These are phyloP conservation scores for Oenanthe sinensis DNA, from an alignment of 129 eudicot genomes.

Conservation along the genomic window DNA sequence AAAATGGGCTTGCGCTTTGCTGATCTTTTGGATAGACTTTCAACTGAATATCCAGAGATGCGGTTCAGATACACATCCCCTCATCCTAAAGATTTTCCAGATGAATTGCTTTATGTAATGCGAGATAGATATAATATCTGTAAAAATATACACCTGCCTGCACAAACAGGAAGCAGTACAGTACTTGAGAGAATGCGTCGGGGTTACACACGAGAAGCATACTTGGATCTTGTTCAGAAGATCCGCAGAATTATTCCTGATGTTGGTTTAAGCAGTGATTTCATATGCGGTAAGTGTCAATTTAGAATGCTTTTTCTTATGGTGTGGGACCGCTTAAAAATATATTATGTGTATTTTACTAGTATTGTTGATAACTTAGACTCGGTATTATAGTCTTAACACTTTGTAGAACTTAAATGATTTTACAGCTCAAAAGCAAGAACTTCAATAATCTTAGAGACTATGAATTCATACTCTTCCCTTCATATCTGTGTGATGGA, in stretches of 20 bases:
- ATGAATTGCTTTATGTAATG: constrained; percentile 79
- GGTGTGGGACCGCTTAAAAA: background rate
- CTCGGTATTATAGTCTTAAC: too few species aligned
- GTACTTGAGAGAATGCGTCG: constrained; percentile 92
- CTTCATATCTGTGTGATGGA: background rate
- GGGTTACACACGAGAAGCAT: constrained; percentile 91
- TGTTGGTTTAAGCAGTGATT: constrained; percentile 92
- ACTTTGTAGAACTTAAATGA: too few species aligned
- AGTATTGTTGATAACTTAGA: too few species aligned
- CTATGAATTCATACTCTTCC: background rate
- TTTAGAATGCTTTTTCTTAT: background rate
- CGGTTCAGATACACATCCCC: constrained; percentile 97
- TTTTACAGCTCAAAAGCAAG: background rate
- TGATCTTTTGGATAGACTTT: constrained; percentile 81
- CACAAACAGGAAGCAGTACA: constrained; percentile 86
- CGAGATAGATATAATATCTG: constrained; percentile 78
- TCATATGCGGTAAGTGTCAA: constrained; percentile 76
- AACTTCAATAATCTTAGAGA: background rate
- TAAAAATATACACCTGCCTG: constrained; percentile 91
- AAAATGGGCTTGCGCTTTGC: constrained; percentile 82
- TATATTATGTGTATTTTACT: too few species aligned
- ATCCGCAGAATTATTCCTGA: constrained; percentile 80
- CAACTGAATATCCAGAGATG: constrained; percentile 88
- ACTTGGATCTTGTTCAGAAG: constrained; percentile 86
- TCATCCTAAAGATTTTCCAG: constrained; percentile 97